Evolutionary conservation across 345 rosid species (phyloP).

Genomic region (Bruguiera sexangula): DNA sequence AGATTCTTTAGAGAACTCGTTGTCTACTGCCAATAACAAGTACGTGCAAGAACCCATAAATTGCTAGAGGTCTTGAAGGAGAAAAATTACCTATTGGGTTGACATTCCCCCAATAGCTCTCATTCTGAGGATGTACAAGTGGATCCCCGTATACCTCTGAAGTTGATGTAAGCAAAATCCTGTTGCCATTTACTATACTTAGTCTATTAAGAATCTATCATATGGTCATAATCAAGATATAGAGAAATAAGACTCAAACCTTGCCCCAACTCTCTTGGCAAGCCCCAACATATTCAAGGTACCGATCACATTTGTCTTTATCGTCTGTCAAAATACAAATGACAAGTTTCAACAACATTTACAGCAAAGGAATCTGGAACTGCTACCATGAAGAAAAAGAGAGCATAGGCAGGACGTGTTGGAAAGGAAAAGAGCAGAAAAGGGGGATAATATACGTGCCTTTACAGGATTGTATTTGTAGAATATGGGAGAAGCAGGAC

Average conservation of each 20-base stretch:
- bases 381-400: not conserved
- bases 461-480: slow-evolving; percentile 96
- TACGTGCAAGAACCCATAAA: no score
- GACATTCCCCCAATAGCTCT: slow-evolving; percentile 96
- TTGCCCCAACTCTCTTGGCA: slow-evolving; percentile 97
- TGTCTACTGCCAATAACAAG: no score
- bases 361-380: not conserved
- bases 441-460: slow-evolving; percentile 35
- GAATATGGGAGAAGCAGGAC: slow-evolving; percentile 97
- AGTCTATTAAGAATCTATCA: not conserved
- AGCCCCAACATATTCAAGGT: slow-evolving; percentile 96
- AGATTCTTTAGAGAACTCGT: no score
- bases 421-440: not conserved
- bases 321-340: slow-evolving; percentile 49
- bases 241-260: slow-evolving; percentile 36
- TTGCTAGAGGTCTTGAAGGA: no score
- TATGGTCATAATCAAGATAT: not conserved
- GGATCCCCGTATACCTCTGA: slow-evolving; percentile 98
- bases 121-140: slow-evolving; percentile 79
- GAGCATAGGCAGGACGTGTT: no score
- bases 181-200: slow-evolving; percentile 18
- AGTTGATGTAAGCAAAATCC: slow-evolving; percentile 92
- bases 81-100: slow-evolving; percentile 75
- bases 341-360: not conserved
- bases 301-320: slow-evolving; percentile 94